phyloP scores from a whole-genome alignment of 2,329 filamentous ascomycete genomes.

The Leptographium procerum region DNA sequence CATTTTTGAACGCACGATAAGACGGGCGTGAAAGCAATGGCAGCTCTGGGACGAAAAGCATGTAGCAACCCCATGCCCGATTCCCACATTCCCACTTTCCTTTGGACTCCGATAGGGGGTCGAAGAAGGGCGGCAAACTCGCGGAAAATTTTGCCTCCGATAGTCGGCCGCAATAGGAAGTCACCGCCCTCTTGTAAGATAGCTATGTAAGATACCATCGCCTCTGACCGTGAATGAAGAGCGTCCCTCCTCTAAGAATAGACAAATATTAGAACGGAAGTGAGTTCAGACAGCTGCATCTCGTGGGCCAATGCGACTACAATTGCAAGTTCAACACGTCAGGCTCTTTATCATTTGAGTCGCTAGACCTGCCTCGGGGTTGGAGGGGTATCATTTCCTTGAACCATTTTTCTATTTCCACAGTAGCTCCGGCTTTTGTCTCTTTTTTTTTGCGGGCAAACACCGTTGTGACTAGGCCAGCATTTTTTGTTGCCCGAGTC shows the following conservation, averaged over 20 bases:
- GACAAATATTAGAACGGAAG: too few relatives aligned
- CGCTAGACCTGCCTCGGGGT: not conserved
- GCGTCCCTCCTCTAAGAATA: not conserved
- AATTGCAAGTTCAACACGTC: not conserved
- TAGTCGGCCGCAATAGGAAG: conserved; percentile 8
- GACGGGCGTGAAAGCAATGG: too few relatives aligned
- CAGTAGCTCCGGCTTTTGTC: not conserved
- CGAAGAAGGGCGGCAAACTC: not conserved
- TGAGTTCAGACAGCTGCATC: not conserved
- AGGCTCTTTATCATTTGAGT: not conserved
- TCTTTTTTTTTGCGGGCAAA: not conserved
- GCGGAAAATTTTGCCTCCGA: conserved; percentile 10
- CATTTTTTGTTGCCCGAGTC: not conserved
- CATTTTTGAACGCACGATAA: too few relatives aligned
- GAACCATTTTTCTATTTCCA: not conserved
- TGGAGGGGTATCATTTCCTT: not conserved
- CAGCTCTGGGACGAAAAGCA: not conserved
- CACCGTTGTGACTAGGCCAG: not conserved
- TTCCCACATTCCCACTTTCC: too few relatives aligned
- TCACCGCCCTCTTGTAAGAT: not conserved
- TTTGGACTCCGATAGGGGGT: not conserved
- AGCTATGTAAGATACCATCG: not conserved
- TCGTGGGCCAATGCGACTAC: not conserved
- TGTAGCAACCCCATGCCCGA: not conserved
- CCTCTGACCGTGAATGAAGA: not conserved